Evolutionary conservation across 768 basidiomycete species (phyloP).

Genomic region (Cyathus striatus): DNA sequence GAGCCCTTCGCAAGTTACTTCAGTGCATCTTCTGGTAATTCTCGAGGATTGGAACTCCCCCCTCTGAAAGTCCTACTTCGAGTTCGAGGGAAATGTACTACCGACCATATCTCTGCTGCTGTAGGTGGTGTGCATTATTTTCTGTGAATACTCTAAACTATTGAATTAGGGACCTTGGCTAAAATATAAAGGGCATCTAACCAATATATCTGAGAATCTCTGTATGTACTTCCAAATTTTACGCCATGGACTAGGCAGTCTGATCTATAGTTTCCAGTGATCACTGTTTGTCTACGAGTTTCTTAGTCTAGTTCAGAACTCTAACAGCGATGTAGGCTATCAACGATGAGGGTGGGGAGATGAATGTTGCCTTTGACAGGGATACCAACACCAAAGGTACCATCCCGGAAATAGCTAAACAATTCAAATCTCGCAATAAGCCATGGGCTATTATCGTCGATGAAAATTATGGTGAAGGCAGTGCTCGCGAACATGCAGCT

Average conservation of each 20-base stretch:
- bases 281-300: conserved; percentile 50
- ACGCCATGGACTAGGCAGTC: neutral
- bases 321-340: conserved; percentile 56
- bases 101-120: conserved; percentile 97
- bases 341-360: conserved; percentile 92
- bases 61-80: conserved; percentile 81
- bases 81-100: conserved; percentile 97
- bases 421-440: conserved; percentile 74
- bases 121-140: conserved; percentile 36
- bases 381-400: conserved; percentile 63
- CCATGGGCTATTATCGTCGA: conserved; percentile 95
- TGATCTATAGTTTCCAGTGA: conserved; percentile 59
- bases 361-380: conserved; percentile 87
- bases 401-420: conserved; percentile 88
- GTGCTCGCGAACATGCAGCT: conserved; percentile 96
- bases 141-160: neutral
- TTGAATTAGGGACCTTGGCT: conserved; percentile 84
- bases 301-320: neutral
- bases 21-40: conserved; percentile 34
- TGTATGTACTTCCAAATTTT: conserved; percentile 40
- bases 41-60: conserved; percentile 69
- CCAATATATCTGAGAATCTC: conserved; percentile 95
- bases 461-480: conserved; percentile 97
- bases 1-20: conserved; percentile 85
- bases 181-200: conserved; percentile 96